Evolutionary conservation across 768 basidiomycete species (phyloP).

Genomic region (Pluteus cervinus): DNA sequence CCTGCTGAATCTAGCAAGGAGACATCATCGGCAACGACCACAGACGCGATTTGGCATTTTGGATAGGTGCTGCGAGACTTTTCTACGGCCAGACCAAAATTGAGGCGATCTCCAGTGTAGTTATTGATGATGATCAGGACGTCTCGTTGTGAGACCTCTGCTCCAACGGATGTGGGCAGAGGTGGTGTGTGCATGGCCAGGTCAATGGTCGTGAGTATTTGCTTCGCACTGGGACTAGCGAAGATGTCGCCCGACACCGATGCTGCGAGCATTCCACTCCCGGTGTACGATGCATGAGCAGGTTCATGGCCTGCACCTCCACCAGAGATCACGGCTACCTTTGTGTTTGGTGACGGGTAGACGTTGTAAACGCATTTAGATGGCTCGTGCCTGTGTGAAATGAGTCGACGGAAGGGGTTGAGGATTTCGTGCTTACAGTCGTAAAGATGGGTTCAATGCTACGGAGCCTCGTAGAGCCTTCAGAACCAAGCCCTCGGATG

Average conservation of each 20-base stretch:
- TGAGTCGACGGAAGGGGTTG: neutral
- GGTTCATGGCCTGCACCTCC: conserved; percentile 58
- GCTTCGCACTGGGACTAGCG: conserved; percentile 55
- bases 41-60: conserved; percentile 30
- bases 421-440: conserved; percentile 23
- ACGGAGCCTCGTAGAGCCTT: conserved; percentile 36
- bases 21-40: conserved; percentile 53
- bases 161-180: no score
- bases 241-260: conserved; percentile 59
- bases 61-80: conserved; percentile 33
- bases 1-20: conserved; percentile 25
- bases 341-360: conserved; percentile 13
- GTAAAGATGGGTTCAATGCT: conserved; percentile 31
- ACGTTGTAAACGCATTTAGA: conserved; percentile 30
- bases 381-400: conserved; percentile 22
- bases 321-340: conserved; percentile 38
- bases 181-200: no score
- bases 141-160: conserved; percentile 13
- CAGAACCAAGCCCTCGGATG: conserved; percentile 35
- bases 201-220: conserved; percentile 44
- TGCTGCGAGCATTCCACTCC: conserved; percentile 48
- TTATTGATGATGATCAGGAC: conserved; percentile 39
- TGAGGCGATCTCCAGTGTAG: conserved; percentile 51
- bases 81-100: conserved; percentile 53
- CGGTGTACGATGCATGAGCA: conserved; percentile 51